Evolutionary conservation across 2,329 filamentous ascomycete species (phyloP).

Genomic region (Aspergillus alliaceus): DNA sequence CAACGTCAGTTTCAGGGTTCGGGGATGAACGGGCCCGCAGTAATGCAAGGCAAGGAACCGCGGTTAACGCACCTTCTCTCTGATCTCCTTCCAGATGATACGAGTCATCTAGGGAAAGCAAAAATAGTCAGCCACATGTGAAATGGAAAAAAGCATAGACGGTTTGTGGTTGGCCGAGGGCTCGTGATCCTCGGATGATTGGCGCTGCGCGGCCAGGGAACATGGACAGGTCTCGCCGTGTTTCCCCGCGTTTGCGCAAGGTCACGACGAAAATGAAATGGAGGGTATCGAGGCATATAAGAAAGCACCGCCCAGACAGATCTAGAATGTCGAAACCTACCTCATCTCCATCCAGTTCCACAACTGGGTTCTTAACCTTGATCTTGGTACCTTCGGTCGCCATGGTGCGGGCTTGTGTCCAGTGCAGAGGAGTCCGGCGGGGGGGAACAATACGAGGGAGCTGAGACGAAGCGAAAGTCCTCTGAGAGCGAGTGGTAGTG

Average conservation of each 20-base stretch:
- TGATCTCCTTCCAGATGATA: slow-evolving; percentile 99
- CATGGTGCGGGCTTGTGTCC: slow-evolving; percentile 47
- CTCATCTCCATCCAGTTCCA: slow-evolving; percentile 89
- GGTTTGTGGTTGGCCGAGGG: slow-evolving; percentile 8
- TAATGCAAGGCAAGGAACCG: slow-evolving; percentile 10
- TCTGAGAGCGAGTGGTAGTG: slow-evolving; percentile 26
- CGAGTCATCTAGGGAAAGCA: slow-evolving; percentile 77
- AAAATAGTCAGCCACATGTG: slow-evolving; percentile 19
- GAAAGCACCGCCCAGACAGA: slow-evolving; percentile 1
- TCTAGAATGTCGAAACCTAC: slow-evolving; percentile 30
- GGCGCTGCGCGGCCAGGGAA: slow-evolving; percentile 21
- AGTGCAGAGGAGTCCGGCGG: slow-evolving; percentile 31
- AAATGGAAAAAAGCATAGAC: slow-evolving; percentile 1
- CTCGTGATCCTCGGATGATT: slow-evolving; percentile 20
- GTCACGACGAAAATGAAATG: slow-evolving; percentile 27
- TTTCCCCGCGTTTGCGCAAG: slow-evolving; percentile 32
- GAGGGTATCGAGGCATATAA: slow-evolving; percentile 14
- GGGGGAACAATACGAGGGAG: slow-evolving; percentile 24
- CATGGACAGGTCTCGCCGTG: slow-evolving; percentile 23
- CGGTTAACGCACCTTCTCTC: slow-evolving; percentile 70
- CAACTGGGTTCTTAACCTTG: slow-evolving; percentile 98
- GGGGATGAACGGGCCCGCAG: slow-evolving; percentile 15
- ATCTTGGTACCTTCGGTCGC: slow-evolving; percentile 70
- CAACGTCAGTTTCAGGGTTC: slow-evolving; percentile 8
- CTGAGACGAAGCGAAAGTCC: slow-evolving; percentile 26